Percentiles rank a stretch among this genome's conserved stretches.
These are phyloP conservation scores for Cenococcum geophilum DNA, from an alignment of 495 filamentous ascomycete species.

Conservation along the genomic window DNA sequence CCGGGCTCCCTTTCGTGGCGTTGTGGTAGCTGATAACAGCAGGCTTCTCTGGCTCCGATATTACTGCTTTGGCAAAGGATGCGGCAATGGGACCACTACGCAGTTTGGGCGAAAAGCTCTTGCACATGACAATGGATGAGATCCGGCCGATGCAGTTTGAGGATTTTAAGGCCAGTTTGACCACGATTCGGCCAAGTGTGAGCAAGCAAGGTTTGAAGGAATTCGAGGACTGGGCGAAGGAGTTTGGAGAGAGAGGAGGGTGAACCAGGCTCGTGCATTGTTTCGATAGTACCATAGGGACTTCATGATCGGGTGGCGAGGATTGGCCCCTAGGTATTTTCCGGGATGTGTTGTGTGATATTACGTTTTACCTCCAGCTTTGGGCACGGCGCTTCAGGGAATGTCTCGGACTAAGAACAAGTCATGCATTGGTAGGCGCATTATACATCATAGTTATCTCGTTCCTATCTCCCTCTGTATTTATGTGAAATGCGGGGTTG, in stretches of 20 bases:
- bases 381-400: background rate
- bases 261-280: background rate
- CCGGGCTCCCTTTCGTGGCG: conserved; percentile 1
- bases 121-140: conserved; percentile 88
- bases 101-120: conserved; percentile 80
- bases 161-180: conserved; percentile 82
- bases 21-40: conserved; percentile 6
- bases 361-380: background rate
- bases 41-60: conserved; percentile 97
- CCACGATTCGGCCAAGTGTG: conserved; percentile 85
- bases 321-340: background rate
- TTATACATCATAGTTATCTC: background rate
- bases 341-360: too few species aligned
- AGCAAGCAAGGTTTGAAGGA: conserved; percentile 72
- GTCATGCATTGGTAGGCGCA: background rate
- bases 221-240: conserved; percentile 90
- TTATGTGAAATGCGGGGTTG: too few species aligned
- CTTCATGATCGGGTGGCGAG: background rate
- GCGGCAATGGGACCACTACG: conserved; percentile 96
- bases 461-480: too few species aligned
- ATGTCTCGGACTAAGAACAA: background rate
- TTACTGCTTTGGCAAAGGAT: conserved; percentile 95
- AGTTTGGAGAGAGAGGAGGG: conserved; percentile 88
- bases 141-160: conserved; percentile 77
- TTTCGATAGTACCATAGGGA: background rate